Base-by-base conservation (phyloP, 2,329 filamentous ascomycete genomes). In the Orbilia blumenaviensis region DNA sequence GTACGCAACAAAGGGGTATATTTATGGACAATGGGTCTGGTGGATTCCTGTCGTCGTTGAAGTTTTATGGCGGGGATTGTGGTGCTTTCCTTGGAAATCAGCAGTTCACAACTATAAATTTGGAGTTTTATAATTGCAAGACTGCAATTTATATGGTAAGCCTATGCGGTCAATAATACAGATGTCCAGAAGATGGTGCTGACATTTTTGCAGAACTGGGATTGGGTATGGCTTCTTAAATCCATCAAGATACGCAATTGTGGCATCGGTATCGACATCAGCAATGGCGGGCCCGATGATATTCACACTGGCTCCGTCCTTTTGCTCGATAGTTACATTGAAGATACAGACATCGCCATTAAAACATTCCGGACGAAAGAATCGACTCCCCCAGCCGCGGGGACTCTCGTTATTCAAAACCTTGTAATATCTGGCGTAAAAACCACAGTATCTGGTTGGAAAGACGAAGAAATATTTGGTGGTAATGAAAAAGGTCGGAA, bases 251-350 rank as follows among this genome's bases (percentile, higher is more conserved):
- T 96, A 83, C 89, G 92, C 82, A 89, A 90, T 81, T 92, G 90
- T 81, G 84, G 85, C 14, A 83, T 94, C 42, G 93, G 92, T 64
- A 85, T 96, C 78, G 91, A 96, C 83, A 93, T 96, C 88, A 88
- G 90, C 63, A 88, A 87, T 79, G 87, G 88, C 56, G 88, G 86
- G 25, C 82, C 85, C 32, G 84, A 86, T n/a, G 79, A 81, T 79
- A 91, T 95, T 84, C 91, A 89, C 7, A 93, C 97, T 61, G 95
- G 95, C 66, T 97, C 94, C 0, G 87, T 96, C 50, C 83, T 97
- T 66, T 84, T 97, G 50, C 85, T 94, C 63, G 94, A 98, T 85
- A 93, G 90, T 84, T 89, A 86, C 79, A 89, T 97, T 80, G 87
- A 86, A 79, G 90, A 92, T 83, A 94, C 92, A 0, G 87, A 87